Percentiles rank a stretch among this genome's conserved stretches.
These are phyloP conservation scores for Pseudocercospora vitis DNA, from an alignment of 2,329 filamentous ascomycete species.

Conservation along the genomic window DNA sequence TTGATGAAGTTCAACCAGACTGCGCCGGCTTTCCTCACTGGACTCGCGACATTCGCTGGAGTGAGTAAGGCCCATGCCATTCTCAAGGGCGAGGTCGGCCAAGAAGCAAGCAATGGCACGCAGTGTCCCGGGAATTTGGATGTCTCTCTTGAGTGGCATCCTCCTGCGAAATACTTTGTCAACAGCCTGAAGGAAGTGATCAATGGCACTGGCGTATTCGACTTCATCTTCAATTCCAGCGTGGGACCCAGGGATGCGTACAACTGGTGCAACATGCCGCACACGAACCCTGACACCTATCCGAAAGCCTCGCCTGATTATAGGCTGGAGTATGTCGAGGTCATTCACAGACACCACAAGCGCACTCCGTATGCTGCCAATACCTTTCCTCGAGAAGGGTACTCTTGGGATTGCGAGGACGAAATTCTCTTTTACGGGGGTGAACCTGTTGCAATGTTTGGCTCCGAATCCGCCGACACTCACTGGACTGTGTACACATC, in stretches of 20 bases:
- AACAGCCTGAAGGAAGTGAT: constrained; percentile 63
- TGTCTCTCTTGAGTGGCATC: constrained; percentile 56
- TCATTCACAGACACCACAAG: constrained; percentile 84
- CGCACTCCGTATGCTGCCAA: constrained; percentile 78
- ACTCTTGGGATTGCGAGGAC: constrained; percentile 71
- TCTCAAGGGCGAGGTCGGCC: background rate
- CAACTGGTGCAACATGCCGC: constrained; percentile 88
- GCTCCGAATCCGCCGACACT: constrained; percentile 54
- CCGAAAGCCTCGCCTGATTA: constrained; percentile 52
- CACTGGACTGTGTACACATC: constrained; percentile 68
- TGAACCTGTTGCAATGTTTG: constrained; percentile 51
- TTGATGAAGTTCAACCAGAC: constrained; percentile 35
- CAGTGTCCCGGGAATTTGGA: constrained; percentile 21
- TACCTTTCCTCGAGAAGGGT: constrained; percentile 70
- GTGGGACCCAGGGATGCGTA: constrained; percentile 61
- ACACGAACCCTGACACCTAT: constrained; percentile 70
- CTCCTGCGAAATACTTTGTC: constrained; percentile 56
- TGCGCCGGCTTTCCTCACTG: constrained; percentile 26
- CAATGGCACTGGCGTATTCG: constrained; percentile 63
- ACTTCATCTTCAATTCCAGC: constrained; percentile 70
- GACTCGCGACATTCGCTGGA: constrained; percentile 10
- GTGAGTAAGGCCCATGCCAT: constrained; percentile 1
- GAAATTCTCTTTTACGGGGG: constrained; percentile 70
- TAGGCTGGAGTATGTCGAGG: constrained; percentile 71
- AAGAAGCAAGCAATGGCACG: constrained; percentile 9